phyloP scores from a whole-genome alignment of 768 basidiomycete species.

The Antrodiella citrinella region DNA sequence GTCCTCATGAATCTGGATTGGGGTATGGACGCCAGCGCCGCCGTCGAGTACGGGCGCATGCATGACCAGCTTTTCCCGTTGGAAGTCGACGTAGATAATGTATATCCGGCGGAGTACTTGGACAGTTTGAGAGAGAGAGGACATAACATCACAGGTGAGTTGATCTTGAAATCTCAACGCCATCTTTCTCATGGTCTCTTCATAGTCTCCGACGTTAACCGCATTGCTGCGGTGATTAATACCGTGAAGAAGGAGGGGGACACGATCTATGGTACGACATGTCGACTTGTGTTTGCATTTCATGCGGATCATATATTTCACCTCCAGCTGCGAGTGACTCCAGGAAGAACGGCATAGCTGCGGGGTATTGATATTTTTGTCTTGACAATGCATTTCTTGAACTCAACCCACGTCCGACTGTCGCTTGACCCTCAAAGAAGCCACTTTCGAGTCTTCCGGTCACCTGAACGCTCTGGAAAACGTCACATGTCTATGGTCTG shows the following conservation, averaged over 20 bases:
- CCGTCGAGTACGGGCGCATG: slow-evolving; percentile 78
- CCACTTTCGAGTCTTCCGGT: too few relatives aligned
- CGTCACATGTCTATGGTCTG: too few relatives aligned
- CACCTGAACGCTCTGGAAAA: too few relatives aligned
- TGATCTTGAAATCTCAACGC: slow-evolving; percentile 1
- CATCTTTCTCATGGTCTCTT: not conserved
- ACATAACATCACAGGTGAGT: slow-evolving; percentile 62
- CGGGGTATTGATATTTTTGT: too few relatives aligned
- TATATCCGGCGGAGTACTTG: slow-evolving; percentile 49
- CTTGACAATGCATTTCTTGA: too few relatives aligned
- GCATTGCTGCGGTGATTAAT: slow-evolving; percentile 74
- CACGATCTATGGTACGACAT: slow-evolving; percentile 46
- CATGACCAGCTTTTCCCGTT: slow-evolving; percentile 83
- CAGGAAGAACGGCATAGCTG: slow-evolving; percentile 87
- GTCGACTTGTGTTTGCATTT: too few relatives aligned
- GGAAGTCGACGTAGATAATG: slow-evolving; percentile 49
- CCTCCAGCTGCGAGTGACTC: slow-evolving; percentile 77
- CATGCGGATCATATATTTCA: too few relatives aligned
- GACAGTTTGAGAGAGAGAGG: slow-evolving; percentile 49
- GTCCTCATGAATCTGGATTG: slow-evolving; percentile 72
- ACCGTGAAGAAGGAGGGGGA: slow-evolving; percentile 46
- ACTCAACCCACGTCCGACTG: too few relatives aligned
- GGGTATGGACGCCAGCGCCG: slow-evolving; percentile 70
- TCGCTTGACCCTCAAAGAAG: too few relatives aligned
- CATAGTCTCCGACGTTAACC: slow-evolving; percentile 58